Evolutionary conservation across 495 filamentous ascomycete genomes (phyloP).

Genomic region (Neurospora pannonica): DNA sequence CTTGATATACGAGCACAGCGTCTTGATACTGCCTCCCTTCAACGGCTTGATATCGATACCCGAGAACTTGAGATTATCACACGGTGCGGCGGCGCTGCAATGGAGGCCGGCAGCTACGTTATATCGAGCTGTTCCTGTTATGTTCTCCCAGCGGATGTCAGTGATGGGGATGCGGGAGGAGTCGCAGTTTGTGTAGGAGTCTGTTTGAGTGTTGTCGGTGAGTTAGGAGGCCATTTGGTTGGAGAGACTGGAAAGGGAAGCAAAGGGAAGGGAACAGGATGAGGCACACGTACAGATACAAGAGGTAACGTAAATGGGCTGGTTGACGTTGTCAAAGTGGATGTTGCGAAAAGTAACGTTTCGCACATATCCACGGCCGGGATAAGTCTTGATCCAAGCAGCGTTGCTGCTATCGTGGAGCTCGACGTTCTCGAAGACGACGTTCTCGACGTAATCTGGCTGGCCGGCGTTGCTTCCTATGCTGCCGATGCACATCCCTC

Average conservation of each 20-base stretch:
- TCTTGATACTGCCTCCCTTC: slow-evolving; percentile 32
- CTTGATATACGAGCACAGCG: slow-evolving; percentile 35
- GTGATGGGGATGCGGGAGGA: slow-evolving; percentile 38
- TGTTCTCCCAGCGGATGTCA: slow-evolving; percentile 47
- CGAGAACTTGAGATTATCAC: slow-evolving; percentile 38
- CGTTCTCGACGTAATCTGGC: slow-evolving; percentile 30
- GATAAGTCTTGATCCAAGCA: slow-evolving; percentile 48
- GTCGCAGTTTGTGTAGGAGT: slow-evolving; percentile 41
- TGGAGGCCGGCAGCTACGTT: slow-evolving; percentile 32
- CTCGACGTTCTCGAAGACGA: slow-evolving; percentile 32
- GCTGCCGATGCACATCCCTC: slow-evolving; percentile 26
- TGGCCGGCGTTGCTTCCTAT: slow-evolving; percentile 25
- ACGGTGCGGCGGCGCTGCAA: slow-evolving; percentile 38
- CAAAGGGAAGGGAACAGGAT: neutral
- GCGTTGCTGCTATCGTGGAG: slow-evolving; percentile 40
- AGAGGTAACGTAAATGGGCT: slow-evolving; percentile 49
- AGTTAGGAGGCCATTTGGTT: neutral
- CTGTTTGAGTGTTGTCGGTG: neutral
- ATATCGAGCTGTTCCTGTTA: slow-evolving; percentile 34
- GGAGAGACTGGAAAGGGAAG: neutral
- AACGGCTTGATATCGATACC: slow-evolving; percentile 39
- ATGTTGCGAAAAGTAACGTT: slow-evolving; percentile 47
- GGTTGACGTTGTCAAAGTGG: slow-evolving; percentile 35
- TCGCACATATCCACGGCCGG: slow-evolving; percentile 34
- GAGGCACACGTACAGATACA: slow-evolving; percentile 36